Percentiles rank a stretch among this genome's conserved stretches.
Evolutionary conservation across 768 basidiomycete species (phyloP).

Genomic region (Artomyces pyxidatus): DNA sequence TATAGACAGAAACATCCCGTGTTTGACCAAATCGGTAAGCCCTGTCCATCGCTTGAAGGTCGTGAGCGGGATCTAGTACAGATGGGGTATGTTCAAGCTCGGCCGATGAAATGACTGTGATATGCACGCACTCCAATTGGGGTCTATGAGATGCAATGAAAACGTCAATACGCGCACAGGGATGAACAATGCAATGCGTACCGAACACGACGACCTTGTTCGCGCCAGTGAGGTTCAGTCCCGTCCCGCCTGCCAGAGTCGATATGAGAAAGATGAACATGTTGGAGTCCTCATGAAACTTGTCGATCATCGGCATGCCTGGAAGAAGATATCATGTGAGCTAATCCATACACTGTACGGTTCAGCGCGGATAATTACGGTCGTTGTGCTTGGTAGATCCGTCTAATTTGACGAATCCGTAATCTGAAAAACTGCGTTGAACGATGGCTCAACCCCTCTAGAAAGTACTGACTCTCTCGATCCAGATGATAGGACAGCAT

Average conservation of each 20-base stretch:
- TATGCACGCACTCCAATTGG: slow-evolving; percentile 91
- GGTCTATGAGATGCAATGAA: slow-evolving; percentile 42
- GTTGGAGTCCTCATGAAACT: slow-evolving; percentile 66
- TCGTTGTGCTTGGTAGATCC: slow-evolving; percentile 63
- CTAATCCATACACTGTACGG: background rate
- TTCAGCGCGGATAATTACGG: slow-evolving; percentile 31
- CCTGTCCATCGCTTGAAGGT: slow-evolving; percentile 86
- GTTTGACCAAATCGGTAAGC: slow-evolving; percentile 84
- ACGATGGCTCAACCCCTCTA: slow-evolving; percentile 1
- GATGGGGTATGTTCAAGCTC: background rate
- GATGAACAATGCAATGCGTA: slow-evolving; percentile 18
- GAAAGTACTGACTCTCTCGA: slow-evolving; percentile 34
- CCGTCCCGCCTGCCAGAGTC: slow-evolving; percentile 86
- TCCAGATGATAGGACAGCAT: slow-evolving; percentile 75
- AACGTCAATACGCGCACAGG: background rate
- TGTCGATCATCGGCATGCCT: slow-evolving; percentile 86
- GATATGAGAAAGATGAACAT: slow-evolving; percentile 83
- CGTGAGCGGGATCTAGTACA: slow-evolving; percentile 82
- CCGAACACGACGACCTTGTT: slow-evolving; percentile 94
- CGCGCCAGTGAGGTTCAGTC: slow-evolving; percentile 83
- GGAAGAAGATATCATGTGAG: slow-evolving; percentile 2
- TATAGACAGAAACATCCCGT: slow-evolving; percentile 77
- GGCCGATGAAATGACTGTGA: background rate
- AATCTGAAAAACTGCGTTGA: slow-evolving; percentile 25
- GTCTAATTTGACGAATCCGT: slow-evolving; percentile 67